These are phyloP conservation scores for Sclerotinia sclerotiorum DNA, from an alignment of 2,329 filamentous ascomycete species.

Conservation along the genomic window DNA sequence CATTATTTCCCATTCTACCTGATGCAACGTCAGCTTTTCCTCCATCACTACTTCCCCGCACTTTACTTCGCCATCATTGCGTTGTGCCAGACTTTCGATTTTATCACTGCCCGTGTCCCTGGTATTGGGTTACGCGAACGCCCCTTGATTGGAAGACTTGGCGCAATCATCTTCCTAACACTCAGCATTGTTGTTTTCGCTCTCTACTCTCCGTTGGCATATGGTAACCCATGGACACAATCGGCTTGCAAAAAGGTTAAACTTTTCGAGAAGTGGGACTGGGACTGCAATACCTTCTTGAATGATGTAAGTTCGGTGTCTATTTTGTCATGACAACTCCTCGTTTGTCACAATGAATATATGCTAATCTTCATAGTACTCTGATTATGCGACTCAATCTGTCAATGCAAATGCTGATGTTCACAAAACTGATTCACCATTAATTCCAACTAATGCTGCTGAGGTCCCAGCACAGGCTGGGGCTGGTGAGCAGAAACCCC, in stretches of 20 bases:
- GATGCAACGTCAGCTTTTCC: slow-evolving; percentile 96
- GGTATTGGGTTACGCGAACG: slow-evolving; percentile 66
- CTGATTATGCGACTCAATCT: slow-evolving; percentile 40
- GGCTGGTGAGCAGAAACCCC: slow-evolving; percentile 35
- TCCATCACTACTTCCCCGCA: slow-evolving; percentile 97
- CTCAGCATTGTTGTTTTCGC: slow-evolving; percentile 74
- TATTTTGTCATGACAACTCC: background rate
- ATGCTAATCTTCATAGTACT: slow-evolving; percentile 39
- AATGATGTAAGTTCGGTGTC: slow-evolving; percentile 68
- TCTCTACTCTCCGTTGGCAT: slow-evolving; percentile 84
- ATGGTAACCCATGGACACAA: slow-evolving; percentile 94
- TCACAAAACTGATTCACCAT: slow-evolving; percentile 38
- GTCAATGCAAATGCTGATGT: slow-evolving; percentile 33
- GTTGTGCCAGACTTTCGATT: slow-evolving; percentile 88
- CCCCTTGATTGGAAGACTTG: slow-evolving; percentile 71
- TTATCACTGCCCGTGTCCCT: slow-evolving; percentile 70
- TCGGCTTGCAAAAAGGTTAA: slow-evolving; percentile 83
- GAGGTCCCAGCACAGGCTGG: slow-evolving; percentile 30
- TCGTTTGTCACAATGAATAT: background rate
- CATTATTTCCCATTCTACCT: slow-evolving; percentile 99
- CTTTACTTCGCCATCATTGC: slow-evolving; percentile 92
- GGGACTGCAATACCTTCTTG: slow-evolving; percentile 94
- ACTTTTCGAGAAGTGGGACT: slow-evolving; percentile 88
- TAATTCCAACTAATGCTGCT: slow-evolving; percentile 36
- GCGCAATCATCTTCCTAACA: slow-evolving; percentile 71